A percentile compares a stretch with the other conserved stretches of the same genome.
These are phyloP conservation scores for Acanthamoeba lenticulata DNA, from an alignment of 208 protist species.

Conservation along the genomic window DNA sequence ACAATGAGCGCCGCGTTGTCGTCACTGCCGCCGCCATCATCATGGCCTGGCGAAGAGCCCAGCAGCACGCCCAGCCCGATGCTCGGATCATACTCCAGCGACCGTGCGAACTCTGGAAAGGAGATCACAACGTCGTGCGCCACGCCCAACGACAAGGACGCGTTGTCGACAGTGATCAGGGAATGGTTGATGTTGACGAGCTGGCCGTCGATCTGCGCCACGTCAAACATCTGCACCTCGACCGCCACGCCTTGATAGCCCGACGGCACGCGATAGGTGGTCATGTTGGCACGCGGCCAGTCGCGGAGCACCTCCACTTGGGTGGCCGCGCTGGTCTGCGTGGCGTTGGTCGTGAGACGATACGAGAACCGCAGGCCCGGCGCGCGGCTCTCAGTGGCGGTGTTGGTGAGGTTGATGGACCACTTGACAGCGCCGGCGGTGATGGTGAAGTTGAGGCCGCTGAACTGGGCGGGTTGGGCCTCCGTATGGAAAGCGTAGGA, in stretches of 20 bases:
- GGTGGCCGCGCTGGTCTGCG: neutral
- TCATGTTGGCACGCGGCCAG: slow-evolving; percentile 1
- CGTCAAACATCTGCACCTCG: neutral
- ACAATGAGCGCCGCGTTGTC: neutral
- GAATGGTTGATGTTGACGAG: neutral
- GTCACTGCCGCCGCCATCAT: neutral
- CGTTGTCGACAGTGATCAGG: neutral
- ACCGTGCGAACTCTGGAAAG: neutral
- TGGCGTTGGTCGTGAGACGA: neutral
- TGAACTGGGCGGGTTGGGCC: neutral
- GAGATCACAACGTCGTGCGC: neutral
- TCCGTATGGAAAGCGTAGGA: neutral
- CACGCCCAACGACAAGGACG: neutral
- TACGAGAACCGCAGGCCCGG: neutral
- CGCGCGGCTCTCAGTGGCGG: neutral
- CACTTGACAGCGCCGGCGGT: neutral
- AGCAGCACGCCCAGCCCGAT: neutral
- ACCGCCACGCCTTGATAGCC: neutral
- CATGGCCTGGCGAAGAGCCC: neutral
- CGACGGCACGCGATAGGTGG: neutral
- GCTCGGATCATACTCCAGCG: slow-evolving; percentile 7
- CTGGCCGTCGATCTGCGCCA: neutral
- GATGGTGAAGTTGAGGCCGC: slow-evolving; percentile 14
- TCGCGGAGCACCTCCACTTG: neutral
- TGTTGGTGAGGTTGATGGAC: slow-evolving; percentile 19